These are phyloP conservation scores for Pichia sp. DNA, from an alignment of 1,139 yeast species.

Conservation along the genomic window DNA sequence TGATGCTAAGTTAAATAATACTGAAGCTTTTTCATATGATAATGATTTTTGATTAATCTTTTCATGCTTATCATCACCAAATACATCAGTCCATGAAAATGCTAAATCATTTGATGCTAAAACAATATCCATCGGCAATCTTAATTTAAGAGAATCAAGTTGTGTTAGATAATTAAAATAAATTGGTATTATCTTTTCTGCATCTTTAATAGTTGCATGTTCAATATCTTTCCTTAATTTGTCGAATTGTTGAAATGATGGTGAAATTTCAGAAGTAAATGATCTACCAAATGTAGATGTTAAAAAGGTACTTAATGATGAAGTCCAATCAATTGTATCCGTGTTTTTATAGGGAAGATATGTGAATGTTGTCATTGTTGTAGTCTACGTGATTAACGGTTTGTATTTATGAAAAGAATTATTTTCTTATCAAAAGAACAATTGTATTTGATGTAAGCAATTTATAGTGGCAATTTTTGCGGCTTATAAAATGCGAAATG, in stretches of 20 bases:
- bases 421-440: too few species aligned
- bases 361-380: slow-evolving; percentile 26
- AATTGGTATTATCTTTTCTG: slow-evolving; percentile 35
- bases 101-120: slow-evolving; percentile 31
- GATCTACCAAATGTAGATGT: slow-evolving; percentile 56
- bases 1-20: slow-evolving; percentile 69
- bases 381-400: too few species aligned
- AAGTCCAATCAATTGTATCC: slow-evolving; percentile 57
- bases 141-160: slow-evolving; percentile 68
- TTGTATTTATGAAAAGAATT: background rate
- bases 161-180: slow-evolving; percentile 74
- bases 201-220: slow-evolving; percentile 48
- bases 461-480: too few species aligned
- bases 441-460: too few species aligned
- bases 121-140: slow-evolving; percentile 51
- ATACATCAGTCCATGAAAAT: slow-evolving; percentile 82
- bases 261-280: slow-evolving; percentile 41
- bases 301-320: slow-evolving; percentile 56
- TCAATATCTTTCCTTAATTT: slow-evolving; percentile 57
- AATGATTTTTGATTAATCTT: slow-evolving; percentile 56
- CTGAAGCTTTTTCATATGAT: slow-evolving; percentile 86
- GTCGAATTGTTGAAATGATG: slow-evolving; percentile 50
- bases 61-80: slow-evolving; percentile 35
- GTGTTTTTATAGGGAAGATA: slow-evolving; percentile 48
- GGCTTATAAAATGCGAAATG: too few species aligned